Evolutionary conservation across 768 basidiomycete genomes (phyloP).

Genomic region (Mrakia hoshinonis): DNA sequence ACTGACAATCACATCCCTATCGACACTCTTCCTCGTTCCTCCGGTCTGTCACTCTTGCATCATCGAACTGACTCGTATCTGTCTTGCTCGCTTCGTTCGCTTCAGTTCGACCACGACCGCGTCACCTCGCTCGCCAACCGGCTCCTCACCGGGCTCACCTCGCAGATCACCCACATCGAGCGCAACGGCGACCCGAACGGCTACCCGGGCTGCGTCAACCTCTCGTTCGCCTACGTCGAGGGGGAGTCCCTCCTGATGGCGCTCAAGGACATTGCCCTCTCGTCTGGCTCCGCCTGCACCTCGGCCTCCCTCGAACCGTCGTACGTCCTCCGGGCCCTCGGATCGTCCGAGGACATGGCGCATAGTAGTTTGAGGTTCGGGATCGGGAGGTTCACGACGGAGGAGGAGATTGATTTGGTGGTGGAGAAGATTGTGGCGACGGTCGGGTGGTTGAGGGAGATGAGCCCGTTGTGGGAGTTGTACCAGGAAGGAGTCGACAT

Average conservation of each 20-base stretch:
- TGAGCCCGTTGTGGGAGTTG: slow-evolving; percentile 99
- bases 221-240: slow-evolving; percentile 92
- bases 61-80: slow-evolving; percentile 4
- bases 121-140: slow-evolving; percentile 68
- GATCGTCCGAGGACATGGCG: slow-evolving; percentile 90
- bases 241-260: slow-evolving; percentile 97
- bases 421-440: slow-evolving; percentile 74
- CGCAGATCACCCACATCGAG: slow-evolving; percentile 78
- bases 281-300: slow-evolving; percentile 96
- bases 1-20: slow-evolving; percentile 51
- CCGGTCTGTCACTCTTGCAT: too few species aligned
- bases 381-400: slow-evolving; percentile 94
- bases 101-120: slow-evolving; percentile 68
- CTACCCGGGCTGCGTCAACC: slow-evolving; percentile 91
- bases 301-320: slow-evolving; percentile 97
- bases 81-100: slow-evolving; percentile 19
- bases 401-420: slow-evolving; percentile 92
- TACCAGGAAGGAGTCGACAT: slow-evolving; percentile 98
- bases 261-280: slow-evolving; percentile 92
- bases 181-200: slow-evolving; percentile 87
- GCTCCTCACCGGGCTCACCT: slow-evolving; percentile 69
- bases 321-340: slow-evolving; percentile 91
- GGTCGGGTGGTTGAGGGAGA: slow-evolving; percentile 81
- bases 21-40: background rate
- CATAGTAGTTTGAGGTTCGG: slow-evolving; percentile 96